These are phyloP conservation scores for Cyberlindnera petersonii DNA, from an alignment of 805 yeast genomes.

Conservation along the genomic window DNA sequence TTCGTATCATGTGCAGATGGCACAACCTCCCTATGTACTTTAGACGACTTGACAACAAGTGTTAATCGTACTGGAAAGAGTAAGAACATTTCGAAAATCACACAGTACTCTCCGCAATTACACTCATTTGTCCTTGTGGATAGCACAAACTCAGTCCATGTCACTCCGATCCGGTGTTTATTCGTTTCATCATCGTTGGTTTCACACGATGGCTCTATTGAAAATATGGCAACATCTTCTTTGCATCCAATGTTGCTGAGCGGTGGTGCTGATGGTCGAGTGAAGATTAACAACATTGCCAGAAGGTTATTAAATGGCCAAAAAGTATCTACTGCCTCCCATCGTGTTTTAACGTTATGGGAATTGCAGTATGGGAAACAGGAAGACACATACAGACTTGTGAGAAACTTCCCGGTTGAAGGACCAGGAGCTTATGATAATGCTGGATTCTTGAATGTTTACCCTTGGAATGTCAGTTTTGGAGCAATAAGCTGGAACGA, in stretches of 20 bases:
- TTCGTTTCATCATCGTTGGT: constrained; percentile 33
- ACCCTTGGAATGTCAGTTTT: constrained; percentile 49
- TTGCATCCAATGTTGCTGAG: constrained; percentile 44
- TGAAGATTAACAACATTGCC: constrained; percentile 38
- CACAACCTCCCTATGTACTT: constrained; percentile 33
- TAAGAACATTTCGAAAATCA: constrained; percentile 30
- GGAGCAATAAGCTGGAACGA: constrained; percentile 59
- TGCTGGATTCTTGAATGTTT: constrained; percentile 29
- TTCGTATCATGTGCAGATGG: constrained; percentile 42
- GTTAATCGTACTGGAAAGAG: constrained; percentile 29
- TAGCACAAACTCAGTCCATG: constrained; percentile 35
- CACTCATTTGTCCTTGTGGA: constrained; percentile 40
- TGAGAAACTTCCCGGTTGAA: constrained; percentile 35
- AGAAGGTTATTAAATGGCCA: constrained; percentile 35
- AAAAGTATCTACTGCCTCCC: constrained; percentile 28
- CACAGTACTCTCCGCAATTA: constrained; percentile 31
- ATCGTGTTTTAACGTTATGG: constrained; percentile 32
- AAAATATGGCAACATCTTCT: constrained; percentile 37
- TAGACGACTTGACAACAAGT: constrained; percentile 29
- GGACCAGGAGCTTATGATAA: constrained; percentile 29
- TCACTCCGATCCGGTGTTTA: constrained; percentile 35
- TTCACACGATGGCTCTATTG: constrained; percentile 38
- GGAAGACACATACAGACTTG: constrained; percentile 38
- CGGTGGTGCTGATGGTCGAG: constrained; percentile 49
- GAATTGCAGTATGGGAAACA: constrained; percentile 39